Percentiles rank a stretch among this genome's conserved stretches.
These are phyloP conservation scores for Tetrapisispora iriomotensis DNA, from an alignment of 805 yeast species.

Conservation along the genomic window DNA sequence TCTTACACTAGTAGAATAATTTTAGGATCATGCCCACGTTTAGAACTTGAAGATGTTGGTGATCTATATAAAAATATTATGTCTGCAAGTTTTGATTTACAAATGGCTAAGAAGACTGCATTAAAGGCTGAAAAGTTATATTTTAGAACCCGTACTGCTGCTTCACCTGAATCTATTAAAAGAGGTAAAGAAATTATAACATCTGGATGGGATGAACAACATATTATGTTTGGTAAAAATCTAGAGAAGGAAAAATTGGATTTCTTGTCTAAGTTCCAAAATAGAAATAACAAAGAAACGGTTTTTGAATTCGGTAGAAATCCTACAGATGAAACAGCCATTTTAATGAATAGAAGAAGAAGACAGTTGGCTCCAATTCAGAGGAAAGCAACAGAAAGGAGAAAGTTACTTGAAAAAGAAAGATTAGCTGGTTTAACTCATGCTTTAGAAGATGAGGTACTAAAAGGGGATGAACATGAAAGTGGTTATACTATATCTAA, in stretches of 20 bases:
- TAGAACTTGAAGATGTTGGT: conserved; percentile 54
- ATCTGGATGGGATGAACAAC: conserved; percentile 85
- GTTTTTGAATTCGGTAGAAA: conserved; percentile 80
- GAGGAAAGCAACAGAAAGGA: conserved; percentile 60
- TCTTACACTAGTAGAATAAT: conserved; percentile 70
- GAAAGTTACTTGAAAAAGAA: conserved; percentile 59
- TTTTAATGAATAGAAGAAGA: conserved; percentile 79
- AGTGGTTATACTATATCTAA: conserved; percentile 40
- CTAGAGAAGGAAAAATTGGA: conserved; percentile 61
- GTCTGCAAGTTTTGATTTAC: conserved; percentile 56
- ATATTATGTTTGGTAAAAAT: conserved; percentile 68
- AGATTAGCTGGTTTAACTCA: conserved; percentile 67
- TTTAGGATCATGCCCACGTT: conserved; percentile 74
- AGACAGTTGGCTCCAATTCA: conserved; percentile 84
- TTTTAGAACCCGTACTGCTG: conserved; percentile 74
- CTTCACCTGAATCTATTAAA: conserved; percentile 77
- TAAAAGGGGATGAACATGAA: conserved; percentile 41
- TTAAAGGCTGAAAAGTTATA: conserved; percentile 81
- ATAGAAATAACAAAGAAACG: conserved; percentile 72
- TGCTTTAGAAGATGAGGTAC: conserved; percentile 61
- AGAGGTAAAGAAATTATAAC: conserved; percentile 69
- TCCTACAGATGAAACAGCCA: conserved; percentile 58
- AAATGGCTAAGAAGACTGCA: conserved; percentile 58
- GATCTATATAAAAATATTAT: conserved; percentile 62
- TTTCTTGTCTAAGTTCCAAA: conserved; percentile 60